A percentile compares a stretch with the other conserved stretches of the same genome.
Conservation (phyloP, 805 yeast genomes). For the Grigorovia jiainica region DNA sequence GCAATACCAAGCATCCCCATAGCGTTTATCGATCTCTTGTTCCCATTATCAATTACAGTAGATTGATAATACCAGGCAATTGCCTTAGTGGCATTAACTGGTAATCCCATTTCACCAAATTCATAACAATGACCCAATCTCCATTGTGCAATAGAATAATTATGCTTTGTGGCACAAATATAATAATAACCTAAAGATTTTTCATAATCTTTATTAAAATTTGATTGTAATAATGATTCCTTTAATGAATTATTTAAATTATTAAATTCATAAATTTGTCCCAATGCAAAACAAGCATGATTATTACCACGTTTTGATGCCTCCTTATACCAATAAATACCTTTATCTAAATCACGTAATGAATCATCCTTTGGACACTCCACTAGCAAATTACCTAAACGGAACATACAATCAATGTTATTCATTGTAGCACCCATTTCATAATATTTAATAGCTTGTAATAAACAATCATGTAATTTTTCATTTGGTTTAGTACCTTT, state of each 20-base stretch:
- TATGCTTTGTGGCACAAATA: slow-evolving; percentile 46
- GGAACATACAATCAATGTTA: slow-evolving; percentile 56
- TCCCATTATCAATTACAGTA: slow-evolving; percentile 37
- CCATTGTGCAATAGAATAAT: slow-evolving; percentile 60
- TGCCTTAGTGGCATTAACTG: slow-evolving; percentile 46
- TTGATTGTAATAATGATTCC: slow-evolving; percentile 6
- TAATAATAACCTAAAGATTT: slow-evolving; percentile 43
- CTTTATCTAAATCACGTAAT: slow-evolving; percentile 9
- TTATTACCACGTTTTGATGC: slow-evolving; percentile 37
- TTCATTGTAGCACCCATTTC: slow-evolving; percentile 54
- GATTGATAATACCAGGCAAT: slow-evolving; percentile 69
- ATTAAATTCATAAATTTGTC: slow-evolving; percentile 43
- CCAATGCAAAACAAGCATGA: slow-evolving; percentile 52
- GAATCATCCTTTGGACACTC: slow-evolving; percentile 14
- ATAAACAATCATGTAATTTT: slow-evolving; percentile 13
- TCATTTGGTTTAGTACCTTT: slow-evolving; percentile 41
- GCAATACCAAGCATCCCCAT: slow-evolving; percentile 63
- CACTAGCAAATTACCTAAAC: slow-evolving; percentile 41
- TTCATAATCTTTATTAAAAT: neutral
- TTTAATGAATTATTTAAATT: slow-evolving; percentile 21
- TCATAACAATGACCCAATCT: slow-evolving; percentile 66
- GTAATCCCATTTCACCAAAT: slow-evolving; percentile 49
- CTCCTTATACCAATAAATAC: slow-evolving; percentile 42
- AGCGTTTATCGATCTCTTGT: slow-evolving; percentile 38
- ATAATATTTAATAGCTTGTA: slow-evolving; percentile 46